These are phyloP conservation scores for Bacidia gigantensis DNA, from an alignment of 495 filamentous ascomycete genomes.

Conservation along the genomic window DNA sequence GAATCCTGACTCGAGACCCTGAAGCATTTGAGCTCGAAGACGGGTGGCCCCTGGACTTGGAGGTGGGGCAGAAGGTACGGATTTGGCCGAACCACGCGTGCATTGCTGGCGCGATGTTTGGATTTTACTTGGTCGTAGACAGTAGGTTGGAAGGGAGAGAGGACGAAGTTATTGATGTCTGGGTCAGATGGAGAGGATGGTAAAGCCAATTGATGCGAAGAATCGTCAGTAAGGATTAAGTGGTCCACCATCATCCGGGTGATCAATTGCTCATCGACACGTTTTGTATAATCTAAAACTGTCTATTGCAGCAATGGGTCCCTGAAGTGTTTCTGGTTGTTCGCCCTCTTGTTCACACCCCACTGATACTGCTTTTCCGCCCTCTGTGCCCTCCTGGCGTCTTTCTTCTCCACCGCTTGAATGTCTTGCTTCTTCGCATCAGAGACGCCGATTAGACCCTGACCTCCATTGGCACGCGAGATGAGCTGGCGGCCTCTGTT, in stretches of 20 bases:
- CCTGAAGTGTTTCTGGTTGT: constrained; percentile 67
- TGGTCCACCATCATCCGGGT: too few relatives aligned
- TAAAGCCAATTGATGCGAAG: not conserved
- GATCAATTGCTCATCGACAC: too few relatives aligned
- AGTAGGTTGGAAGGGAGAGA: constrained; percentile 32
- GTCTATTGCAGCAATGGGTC: constrained; percentile 20
- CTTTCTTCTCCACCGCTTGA: constrained; percentile 47
- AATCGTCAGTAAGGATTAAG: too few relatives aligned
- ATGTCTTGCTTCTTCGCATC: constrained; percentile 58
- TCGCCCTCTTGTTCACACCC: constrained; percentile 48
- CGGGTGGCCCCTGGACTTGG: constrained; percentile 8
- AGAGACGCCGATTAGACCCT: constrained; percentile 62
- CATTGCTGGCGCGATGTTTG: constrained; percentile 57
- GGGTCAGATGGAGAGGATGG: constrained; percentile 34
- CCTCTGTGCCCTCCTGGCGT: constrained; percentile 46
- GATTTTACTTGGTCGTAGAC: constrained; percentile 68
- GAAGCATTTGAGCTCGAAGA: not conserved
- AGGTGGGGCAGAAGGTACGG: constrained; percentile 38
- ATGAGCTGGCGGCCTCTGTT: constrained; percentile 46
- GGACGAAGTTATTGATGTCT: constrained; percentile 55
- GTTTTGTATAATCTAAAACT: not conserved
- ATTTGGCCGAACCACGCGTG: constrained; percentile 83
- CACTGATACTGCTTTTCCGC: constrained; percentile 44
- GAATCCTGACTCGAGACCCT: constrained; percentile 31
- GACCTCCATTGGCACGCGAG: constrained; percentile 53